Evolutionary conservation across 208 protist species (phyloP).

Genomic region (Wallacemonas rigidus): DNA sequence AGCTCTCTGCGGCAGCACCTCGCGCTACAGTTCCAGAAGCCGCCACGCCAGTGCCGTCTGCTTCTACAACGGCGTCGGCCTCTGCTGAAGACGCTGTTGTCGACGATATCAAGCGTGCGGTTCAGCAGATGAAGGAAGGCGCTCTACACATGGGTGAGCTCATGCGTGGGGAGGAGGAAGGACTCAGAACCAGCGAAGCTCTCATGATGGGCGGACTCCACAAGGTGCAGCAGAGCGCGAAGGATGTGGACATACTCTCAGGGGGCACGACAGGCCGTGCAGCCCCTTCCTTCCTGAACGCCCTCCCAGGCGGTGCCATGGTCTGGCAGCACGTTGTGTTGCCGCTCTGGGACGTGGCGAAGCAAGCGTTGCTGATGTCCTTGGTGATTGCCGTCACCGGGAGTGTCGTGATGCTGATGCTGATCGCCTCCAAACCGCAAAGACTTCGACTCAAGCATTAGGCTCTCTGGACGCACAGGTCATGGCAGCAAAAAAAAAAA

Average conservation of each 20-base stretch:
- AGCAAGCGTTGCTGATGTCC: constrained; percentile 48
- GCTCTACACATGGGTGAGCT: constrained; percentile 58
- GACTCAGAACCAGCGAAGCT: constrained; percentile 36
- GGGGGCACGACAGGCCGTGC: constrained; percentile 1
- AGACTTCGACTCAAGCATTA: constrained; percentile 4
- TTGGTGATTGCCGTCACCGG: constrained; percentile 41
- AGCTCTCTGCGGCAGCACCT: background rate
- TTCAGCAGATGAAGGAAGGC: constrained; percentile 63
- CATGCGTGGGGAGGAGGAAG: constrained; percentile 50
- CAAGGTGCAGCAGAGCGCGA: constrained; percentile 32
- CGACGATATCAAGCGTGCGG: constrained; percentile 48
- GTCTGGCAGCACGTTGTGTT: constrained; percentile 54
- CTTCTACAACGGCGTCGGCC: background rate
- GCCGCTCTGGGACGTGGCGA: constrained; percentile 60
- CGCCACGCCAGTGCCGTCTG: too few species aligned
- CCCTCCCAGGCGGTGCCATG: constrained; percentile 46
- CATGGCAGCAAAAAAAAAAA: background rate
- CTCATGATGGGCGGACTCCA: constrained; percentile 54
- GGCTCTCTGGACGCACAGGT: background rate
- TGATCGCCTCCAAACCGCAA: constrained; percentile 38
- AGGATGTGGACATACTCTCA: constrained; percentile 33
- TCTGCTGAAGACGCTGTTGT: constrained; percentile 46
- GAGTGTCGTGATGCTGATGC: constrained; percentile 47
- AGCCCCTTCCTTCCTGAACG: constrained; percentile 28
- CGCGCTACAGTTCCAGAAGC: too few species aligned